Base-by-base conservation (phyloP, 139 green algal species). In the Diplosphaera chodatii region DNA sequence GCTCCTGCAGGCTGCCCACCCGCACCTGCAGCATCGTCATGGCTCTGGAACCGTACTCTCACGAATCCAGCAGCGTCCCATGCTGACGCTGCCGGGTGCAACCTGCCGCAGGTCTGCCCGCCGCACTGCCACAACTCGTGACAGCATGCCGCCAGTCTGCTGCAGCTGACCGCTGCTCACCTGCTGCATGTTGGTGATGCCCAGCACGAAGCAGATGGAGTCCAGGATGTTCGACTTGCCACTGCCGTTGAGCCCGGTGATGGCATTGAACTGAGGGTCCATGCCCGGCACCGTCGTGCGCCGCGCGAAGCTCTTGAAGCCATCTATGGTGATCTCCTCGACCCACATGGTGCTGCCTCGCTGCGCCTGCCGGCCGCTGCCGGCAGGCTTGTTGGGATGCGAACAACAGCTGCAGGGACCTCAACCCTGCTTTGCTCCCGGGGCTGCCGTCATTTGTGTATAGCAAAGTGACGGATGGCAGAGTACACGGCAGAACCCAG, bases 141-240 rank as follows among this genome's bases (percentile, higher is more conserved):
- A n/a, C n/a, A n/a, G n/a, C n/a, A n/a, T n/a, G n/a, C n/a, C n/a
- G n/a, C n/a, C n/a, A n/a, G n/a, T n/a, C n/a, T n/a, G n/a, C n/a
- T n/a, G n/a, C n/a, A n/a, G n/a, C n/a, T n/a, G n/a, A n/a, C n/a
- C n/a, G n/a, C 5, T 23, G n/a, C 79, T 33, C 55, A 93, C 93
- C 83, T 96, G 89, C 33, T 79, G 82, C 18, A 98, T 78, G 72
- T 98, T 98, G 27, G 89, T 94, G 74, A 99, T 96, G 32, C 96
- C 96, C 64, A 99, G 78, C 25, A 98, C 93, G 79, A 99, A 99
- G 89, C 95, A 99, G 48, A 99, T 97, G 65, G 93, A 91, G 84
- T 99, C 96, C 67, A 99, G 82, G 72, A 99, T 98, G 83, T 99
- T 99, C 56, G 89, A 97, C 75, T 99, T 99, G 27, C 96, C 96